Evolutionary conservation across 2,329 filamentous ascomycete species (phyloP), one percentile per base, ranked within the genome.

Genomic region (Diplocarpon mali): DNA sequence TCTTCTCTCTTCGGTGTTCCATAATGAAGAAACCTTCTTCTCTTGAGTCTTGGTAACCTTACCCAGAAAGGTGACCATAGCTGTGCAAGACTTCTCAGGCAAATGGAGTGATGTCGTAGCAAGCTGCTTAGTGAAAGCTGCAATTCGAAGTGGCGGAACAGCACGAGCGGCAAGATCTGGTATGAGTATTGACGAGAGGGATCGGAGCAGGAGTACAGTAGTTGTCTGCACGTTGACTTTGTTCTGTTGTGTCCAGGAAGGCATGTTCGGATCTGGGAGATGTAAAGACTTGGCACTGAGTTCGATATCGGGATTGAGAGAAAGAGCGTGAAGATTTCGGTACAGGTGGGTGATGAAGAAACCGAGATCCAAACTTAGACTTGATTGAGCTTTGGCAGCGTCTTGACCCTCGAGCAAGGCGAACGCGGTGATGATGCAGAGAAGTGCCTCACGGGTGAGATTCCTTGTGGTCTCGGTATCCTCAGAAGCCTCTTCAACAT

Each of bases 281-380:
- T 83, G 78, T 11, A 87, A 70, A 11, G 84, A 82, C 57, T 83
- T 87, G 46, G 71, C 71, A 39, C 84, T 81, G 48, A 85, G 77
- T 63, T 98, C 92, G 53, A 98, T 79, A 60, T 95, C 86, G 0
- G 89, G 73, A 62, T 93, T 84, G 39, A 89, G 70, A 2, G 83
- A 81, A 20, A 95, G 75, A 1, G 83, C 73, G 54, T 90, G 76
- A 5, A 98, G 75, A 13, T 85, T 85, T 55, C 80, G 82, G 72
- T 94, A 98, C 47, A 98, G 84, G 64, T 95, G 85, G 12, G 84
- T 86, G 57, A 87, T 89, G 73, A 98, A 98, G 72, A 89, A 95
- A 57, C 83, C 87, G 31, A 98, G 77, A 63, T 98, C 93, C 39
- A 98, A 80, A 58, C 89, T 85, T 4, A 96, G 75, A 36, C 81